Conservation (phyloP, 1,284 basidiomycete genomes). For the Moesziomyces sp. region DNA sequence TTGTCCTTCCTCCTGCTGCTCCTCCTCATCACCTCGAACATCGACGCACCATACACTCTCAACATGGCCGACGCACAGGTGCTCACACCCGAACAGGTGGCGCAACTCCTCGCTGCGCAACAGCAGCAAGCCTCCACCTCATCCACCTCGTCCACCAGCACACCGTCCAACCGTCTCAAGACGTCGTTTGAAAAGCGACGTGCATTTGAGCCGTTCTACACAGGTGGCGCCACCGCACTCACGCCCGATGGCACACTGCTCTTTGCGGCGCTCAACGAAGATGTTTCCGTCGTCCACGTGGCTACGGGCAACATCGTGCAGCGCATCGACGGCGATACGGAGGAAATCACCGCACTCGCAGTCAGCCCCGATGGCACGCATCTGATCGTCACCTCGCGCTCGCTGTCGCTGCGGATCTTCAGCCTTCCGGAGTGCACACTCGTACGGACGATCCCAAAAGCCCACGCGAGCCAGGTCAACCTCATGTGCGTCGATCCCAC, state of each 20-base stretch:
- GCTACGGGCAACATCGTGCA: slow-evolving; percentile 77
- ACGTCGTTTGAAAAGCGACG: slow-evolving; percentile 46
- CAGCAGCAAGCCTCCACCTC: slow-evolving; percentile 28
- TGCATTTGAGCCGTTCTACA: slow-evolving; percentile 63
- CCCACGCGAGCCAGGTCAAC: slow-evolving; percentile 92
- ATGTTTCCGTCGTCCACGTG: slow-evolving; percentile 84
- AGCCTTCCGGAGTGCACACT: slow-evolving; percentile 69
- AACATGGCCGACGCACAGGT: slow-evolving; percentile 46
- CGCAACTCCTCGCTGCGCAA: slow-evolving; percentile 32
- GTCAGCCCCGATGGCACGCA: slow-evolving; percentile 65
- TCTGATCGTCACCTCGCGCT: slow-evolving; percentile 71
- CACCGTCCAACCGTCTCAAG: slow-evolving; percentile 31
- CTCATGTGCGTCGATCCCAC: slow-evolving; percentile 82
- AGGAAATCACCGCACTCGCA: slow-evolving; percentile 71
- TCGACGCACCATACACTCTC: neutral
- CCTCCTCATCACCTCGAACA: neutral
- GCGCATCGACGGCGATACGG: slow-evolving; percentile 67
- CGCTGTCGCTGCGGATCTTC: slow-evolving; percentile 71
- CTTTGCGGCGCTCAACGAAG: slow-evolving; percentile 86
- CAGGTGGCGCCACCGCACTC: slow-evolving; percentile 74
- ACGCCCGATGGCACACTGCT: slow-evolving; percentile 82
- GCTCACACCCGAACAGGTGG: slow-evolving; percentile 37
- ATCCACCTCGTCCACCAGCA: slow-evolving; percentile 1
- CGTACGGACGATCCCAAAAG: slow-evolving; percentile 79
- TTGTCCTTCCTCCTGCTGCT: slow-evolving; percentile 1